Percentiles rank a stretch among this genome's conserved stretches.
Conservation (phyloP, 2,329 filamentous ascomycete genomes). For the Scolecobasidium constrictum region DNA sequence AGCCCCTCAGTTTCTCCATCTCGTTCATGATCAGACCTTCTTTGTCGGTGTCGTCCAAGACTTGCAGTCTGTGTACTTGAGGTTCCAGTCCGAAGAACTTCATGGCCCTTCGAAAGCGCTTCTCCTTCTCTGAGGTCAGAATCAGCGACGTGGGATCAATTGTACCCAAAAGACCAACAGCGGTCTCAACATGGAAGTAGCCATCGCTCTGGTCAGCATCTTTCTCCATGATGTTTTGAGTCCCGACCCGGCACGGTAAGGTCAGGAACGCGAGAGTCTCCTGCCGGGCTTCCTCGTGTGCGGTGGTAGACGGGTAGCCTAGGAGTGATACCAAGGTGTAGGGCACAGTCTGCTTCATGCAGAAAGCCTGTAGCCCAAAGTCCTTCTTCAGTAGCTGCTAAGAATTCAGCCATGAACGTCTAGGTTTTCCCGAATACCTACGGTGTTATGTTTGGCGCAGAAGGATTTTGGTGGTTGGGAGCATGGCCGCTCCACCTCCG, state of each 20-base stretch:
- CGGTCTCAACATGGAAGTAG: not conserved
- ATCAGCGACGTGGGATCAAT: not conserved
- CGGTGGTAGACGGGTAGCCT: not conserved
- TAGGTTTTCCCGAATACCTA: no score
- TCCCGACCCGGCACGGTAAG: not conserved
- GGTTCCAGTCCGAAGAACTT: not conserved
- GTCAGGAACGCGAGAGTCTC: not conserved
- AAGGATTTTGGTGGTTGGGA: no score
- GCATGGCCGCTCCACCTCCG: no score
- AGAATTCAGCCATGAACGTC: no score
- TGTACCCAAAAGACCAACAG: not conserved
- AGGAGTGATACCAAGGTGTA: not conserved
- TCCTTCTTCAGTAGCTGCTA: no score
- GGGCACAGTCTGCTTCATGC: not conserved
- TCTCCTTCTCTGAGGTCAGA: not conserved
- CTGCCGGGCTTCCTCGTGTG: not conserved
- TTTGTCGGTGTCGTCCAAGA: not conserved
- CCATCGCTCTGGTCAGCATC: not conserved
- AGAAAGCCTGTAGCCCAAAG: no score
- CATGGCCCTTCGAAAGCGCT: not conserved
- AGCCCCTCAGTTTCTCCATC: not conserved
- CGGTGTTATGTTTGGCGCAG: no score
- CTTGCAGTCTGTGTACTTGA: not conserved
- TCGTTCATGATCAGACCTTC: not conserved
- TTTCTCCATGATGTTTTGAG: not conserved